Base-by-base conservation (phyloP, 495 filamentous ascomycete species). In the Penicillium malachiteum region DNA sequence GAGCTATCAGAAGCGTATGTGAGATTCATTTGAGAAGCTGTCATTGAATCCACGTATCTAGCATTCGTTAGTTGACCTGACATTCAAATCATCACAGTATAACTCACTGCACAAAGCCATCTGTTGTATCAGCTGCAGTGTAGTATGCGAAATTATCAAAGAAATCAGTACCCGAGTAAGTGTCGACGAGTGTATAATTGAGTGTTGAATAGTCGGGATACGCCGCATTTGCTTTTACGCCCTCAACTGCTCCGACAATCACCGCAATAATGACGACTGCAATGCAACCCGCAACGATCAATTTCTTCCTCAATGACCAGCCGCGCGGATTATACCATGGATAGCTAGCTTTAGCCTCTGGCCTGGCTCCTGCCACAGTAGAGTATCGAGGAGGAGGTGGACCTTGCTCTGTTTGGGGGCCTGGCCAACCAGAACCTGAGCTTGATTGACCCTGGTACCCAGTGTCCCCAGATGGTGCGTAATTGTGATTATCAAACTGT, bases 131-230 rank as follows among this genome's bases (percentile, higher is more conserved):
- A 37, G 73, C 65, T 7, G 65, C 69, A 3, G 72, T 71, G 48
- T 73, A 78, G 54, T 77, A 81, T 43, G 76, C 68, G 50, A 81
- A 81, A 30, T 76, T 67, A 21, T 78, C 65, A 52, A 78, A 78
- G 57, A 78, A 80, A 30, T 54, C 46, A 0, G 69, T 50, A 7
- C 75, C 78, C 2, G 63, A 60, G 52, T 76, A 80, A 14, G 70
- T 76, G 41, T 82, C 77, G 35, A 63, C 43, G 30, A 81, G 52
- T 7, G 43, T 65, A 52, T 82, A 82, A 34, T 61, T 64, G 31
- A 82, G 57, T 42, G 64, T 56, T 16, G 63, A 69, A 54, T 82
- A 82, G 54, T 77, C 57, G 1, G 78, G 78, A 57, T 82, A 82
- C 14, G 40, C 43, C 14, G 40, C 43, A 33, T 59, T 63, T 32